phyloP scores from a whole-genome alignment of 2,329 filamentous ascomycete genomes.

The Scedosporium minutisporum region DNA sequence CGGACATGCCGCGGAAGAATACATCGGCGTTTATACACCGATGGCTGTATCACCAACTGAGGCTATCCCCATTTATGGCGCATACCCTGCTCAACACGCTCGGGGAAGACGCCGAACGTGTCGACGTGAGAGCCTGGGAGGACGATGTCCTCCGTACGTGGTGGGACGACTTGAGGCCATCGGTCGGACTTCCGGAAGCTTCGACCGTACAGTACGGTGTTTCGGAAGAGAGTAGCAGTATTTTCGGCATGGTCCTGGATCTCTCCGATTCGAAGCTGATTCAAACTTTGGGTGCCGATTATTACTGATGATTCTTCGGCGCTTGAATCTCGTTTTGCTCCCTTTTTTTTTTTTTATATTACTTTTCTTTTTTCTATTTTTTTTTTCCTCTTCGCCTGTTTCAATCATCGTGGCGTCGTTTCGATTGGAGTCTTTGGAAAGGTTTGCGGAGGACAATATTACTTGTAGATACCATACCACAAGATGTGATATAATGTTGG shows the following conservation, averaged over 20 bases:
- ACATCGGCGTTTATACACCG: slow-evolving; percentile 36
- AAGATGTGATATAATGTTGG: not conserved
- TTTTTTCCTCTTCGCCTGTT: too few relatives aligned
- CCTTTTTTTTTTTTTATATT: not conserved
- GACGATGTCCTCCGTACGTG: slow-evolving; percentile 30
- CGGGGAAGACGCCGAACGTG: not conserved
- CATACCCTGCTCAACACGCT: slow-evolving; percentile 27
- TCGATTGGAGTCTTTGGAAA: not conserved
- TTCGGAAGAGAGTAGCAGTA: not conserved
- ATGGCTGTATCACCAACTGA: slow-evolving; percentile 43
- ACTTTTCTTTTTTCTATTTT: too few relatives aligned
- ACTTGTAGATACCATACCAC: not conserved
- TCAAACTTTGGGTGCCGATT: not conserved
- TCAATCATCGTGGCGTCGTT: too few relatives aligned
- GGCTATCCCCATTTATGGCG: slow-evolving; percentile 34
- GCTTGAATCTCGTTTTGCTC: not conserved
- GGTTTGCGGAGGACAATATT: not conserved
- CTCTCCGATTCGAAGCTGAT: not conserved
- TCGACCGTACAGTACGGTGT: not conserved
- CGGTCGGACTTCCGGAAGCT: not conserved
- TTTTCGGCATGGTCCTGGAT: not conserved
- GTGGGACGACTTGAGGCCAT: slow-evolving; percentile 24
- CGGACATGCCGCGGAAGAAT: slow-evolving; percentile 23
- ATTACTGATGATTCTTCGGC: not conserved
- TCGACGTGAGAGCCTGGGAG: slow-evolving; percentile 30